phyloP scores from a whole-genome alignment of 179 eudicot species.

The Silene noctiflora region DNA sequence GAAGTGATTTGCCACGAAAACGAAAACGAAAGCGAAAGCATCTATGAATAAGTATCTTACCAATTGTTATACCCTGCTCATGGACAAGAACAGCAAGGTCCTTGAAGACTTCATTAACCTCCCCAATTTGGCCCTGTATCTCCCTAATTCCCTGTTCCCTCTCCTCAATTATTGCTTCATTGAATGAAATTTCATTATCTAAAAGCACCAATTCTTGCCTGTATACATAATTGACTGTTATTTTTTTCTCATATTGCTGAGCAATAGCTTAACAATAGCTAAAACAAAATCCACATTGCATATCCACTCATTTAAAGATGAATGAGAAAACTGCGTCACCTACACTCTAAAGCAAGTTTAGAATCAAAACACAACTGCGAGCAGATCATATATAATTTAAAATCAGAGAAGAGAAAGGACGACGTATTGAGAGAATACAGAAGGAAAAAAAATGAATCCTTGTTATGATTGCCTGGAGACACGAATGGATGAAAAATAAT shows the following conservation, averaged over 20 bases:
- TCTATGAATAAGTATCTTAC: slow-evolving; percentile 31
- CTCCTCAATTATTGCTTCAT: slow-evolving; percentile 64
- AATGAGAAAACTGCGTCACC: neutral
- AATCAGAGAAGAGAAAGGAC: neutral
- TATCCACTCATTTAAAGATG: neutral
- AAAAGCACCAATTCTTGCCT: slow-evolving; percentile 65
- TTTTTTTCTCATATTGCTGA: slow-evolving; percentile 1
- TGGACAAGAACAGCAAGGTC: slow-evolving; percentile 70
- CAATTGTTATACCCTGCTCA: slow-evolving; percentile 61
- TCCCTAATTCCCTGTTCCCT: slow-evolving; percentile 70
- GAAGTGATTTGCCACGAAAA: neutral
- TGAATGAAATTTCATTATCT: slow-evolving; percentile 66
- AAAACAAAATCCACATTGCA: neutral
- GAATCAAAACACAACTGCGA: neutral
- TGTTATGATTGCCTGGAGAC: neutral
- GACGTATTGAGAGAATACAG: neutral
- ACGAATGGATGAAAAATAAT: neutral
- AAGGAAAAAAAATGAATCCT: neutral
- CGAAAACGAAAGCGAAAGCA: neutral
- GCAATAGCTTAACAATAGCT: slow-evolving; percentile 13
- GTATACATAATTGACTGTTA: slow-evolving; percentile 24
- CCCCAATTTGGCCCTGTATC: slow-evolving; percentile 63
- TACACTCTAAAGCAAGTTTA: neutral
- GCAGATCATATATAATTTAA: neutral
- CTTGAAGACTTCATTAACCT: slow-evolving; percentile 66